Base-by-base conservation (phyloP, 2,329 filamentous ascomycete genomes). In the Exophiala dermatitidis region DNA sequence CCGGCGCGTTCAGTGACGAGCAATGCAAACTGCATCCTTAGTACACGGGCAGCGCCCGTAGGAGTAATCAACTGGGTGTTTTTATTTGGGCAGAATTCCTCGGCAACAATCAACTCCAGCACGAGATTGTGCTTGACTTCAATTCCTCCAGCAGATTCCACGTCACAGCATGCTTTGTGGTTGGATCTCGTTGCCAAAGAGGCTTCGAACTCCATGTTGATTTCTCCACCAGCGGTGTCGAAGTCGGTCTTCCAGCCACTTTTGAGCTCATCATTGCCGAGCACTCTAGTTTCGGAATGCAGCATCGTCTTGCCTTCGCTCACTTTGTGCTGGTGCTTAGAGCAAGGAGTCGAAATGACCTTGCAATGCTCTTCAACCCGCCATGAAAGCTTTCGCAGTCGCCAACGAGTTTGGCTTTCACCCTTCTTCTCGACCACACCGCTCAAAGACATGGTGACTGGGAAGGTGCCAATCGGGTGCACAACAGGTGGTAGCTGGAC, bases 71-170 rank as follows among this genome's bases (percentile, higher is more conserved):
- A 76, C 68, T 83, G 84, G 55, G 82, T 83, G 66, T 85, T 82
- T 59, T 85, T 86, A 66, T 80, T 77, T 2, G 79, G 76, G 12
- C 78, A 80, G 74, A 88, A 93, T 69, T 97, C 91, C 70, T 96
- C 90, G 2, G 88, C 87, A 26, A 98, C 90, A 46, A 97, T 90
- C 74, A 97, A 83, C 72, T 98, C 91, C 53, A 97, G 80, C 64
- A 95, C 82, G 42, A 98, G 80, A 65, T 85, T 84, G 75, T 98
- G 91, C 48, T 82, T 83, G 53, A 95, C 82, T 64, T 86, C 83
- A 61, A 89, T 83, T 49, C 89, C 89, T 64, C 85, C 84, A 47
- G 78, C 73, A 50, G 85, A 81, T 63, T 86, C 85, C 66, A 87
- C 78, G 66, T 94, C 88, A 74, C 90, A 95, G 28, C 85, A 79